A percentile compares a stretch with the other conserved stretches of the same genome.
These are phyloP conservation scores for Diaporthe nobilis DNA, from an alignment of 2,329 filamentous ascomycete genomes.

Conservation along the genomic window DNA sequence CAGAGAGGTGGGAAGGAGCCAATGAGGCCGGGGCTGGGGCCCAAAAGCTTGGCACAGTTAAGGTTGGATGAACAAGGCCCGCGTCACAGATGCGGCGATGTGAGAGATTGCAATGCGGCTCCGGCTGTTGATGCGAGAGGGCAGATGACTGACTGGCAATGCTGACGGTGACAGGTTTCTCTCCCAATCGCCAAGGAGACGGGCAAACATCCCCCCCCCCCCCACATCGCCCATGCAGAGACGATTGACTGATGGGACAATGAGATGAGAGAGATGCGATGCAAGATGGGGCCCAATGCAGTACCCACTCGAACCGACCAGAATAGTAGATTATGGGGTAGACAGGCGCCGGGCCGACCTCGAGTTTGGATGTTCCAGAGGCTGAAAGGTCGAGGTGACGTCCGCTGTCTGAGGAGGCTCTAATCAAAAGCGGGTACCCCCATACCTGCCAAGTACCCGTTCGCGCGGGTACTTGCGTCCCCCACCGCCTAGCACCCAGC, in stretches of 20 bases:
- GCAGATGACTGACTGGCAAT: neutral
- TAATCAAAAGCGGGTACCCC: slow-evolving; percentile 26
- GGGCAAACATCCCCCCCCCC: slow-evolving; percentile 4
- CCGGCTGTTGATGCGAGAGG: neutral
- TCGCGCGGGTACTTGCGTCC: neutral
- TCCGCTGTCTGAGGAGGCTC: slow-evolving; percentile 29
- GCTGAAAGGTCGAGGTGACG: neutral
- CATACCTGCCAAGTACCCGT: neutral
- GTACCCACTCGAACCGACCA: slow-evolving; percentile 20
- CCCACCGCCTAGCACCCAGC: neutral
- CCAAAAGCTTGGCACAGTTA: slow-evolving; percentile 26
- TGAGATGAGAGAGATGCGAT: slow-evolving; percentile 20
- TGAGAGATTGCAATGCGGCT: slow-evolving; percentile 22
- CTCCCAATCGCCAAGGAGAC: neutral
- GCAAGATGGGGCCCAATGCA: slow-evolving; percentile 6
- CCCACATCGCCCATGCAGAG: slow-evolving; percentile 12
- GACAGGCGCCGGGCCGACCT: neutral
- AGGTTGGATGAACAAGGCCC: slow-evolving; percentile 34
- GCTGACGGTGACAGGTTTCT: neutral
- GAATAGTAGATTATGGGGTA: slow-evolving; percentile 10
- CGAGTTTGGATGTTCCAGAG: slow-evolving; percentile 3
- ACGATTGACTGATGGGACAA: neutral
- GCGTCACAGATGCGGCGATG: slow-evolving; percentile 15
- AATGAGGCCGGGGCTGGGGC: neutral
- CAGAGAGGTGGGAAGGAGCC: neutral